These are phyloP conservation scores for Sanghuangporus baumii DNA, from an alignment of 1,284 basidiomycete genomes.

Conservation along the genomic window DNA sequence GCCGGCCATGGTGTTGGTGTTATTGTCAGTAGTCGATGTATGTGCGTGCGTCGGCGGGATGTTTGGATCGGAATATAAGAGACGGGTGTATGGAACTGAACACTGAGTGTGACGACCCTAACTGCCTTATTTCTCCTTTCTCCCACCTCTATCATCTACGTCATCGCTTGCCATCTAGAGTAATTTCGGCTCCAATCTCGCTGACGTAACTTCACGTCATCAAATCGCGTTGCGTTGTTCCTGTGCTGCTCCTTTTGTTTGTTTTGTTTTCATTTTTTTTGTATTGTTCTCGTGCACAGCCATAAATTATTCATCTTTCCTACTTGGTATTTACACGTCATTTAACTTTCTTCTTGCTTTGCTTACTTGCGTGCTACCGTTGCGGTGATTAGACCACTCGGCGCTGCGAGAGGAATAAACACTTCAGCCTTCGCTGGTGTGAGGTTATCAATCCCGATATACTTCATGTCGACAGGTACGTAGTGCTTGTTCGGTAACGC, in stretches of 20 bases:
- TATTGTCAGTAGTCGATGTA: background rate
- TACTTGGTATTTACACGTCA: background rate
- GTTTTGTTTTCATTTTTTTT: background rate
- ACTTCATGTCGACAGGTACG: conserved; percentile 76
- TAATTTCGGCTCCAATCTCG: background rate
- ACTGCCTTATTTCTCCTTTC: background rate
- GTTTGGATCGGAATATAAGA: background rate
- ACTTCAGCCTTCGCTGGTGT: conserved; percentile 71
- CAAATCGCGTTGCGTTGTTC: background rate
- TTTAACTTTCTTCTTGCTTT: background rate
- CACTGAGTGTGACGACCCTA: background rate
- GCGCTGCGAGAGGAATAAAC: conserved; percentile 74
- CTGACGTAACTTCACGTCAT: background rate
- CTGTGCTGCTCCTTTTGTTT: no score
- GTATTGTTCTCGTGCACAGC: background rate
- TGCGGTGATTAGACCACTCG: conserved; percentile 45
- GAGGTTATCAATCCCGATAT: conserved; percentile 47
- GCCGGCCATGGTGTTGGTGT: conserved; percentile 45
- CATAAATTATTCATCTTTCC: no score
- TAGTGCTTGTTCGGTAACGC: conserved; percentile 93
- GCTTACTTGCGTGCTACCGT: conserved; percentile 34
- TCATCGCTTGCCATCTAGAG: background rate
- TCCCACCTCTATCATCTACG: background rate
- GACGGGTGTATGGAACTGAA: background rate
- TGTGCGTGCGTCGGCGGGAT: conserved; percentile 2